Evolutionary conservation across 2,329 filamentous ascomycete genomes (phyloP).

Genomic region (Penicillium crustosum): DNA sequence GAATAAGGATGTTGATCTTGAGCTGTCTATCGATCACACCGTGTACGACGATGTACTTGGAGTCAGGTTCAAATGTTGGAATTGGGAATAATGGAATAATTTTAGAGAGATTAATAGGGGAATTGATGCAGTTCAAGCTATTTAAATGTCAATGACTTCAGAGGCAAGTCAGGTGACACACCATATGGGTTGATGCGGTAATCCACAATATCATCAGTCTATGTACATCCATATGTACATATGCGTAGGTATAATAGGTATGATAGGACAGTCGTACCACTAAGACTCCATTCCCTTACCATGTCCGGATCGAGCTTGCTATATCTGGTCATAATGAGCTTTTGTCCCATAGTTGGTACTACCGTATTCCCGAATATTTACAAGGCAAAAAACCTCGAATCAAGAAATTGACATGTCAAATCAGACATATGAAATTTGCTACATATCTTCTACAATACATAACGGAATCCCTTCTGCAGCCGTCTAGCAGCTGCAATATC

Average conservation of each 20-base stretch:
- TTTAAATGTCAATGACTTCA: slow-evolving; percentile 8
- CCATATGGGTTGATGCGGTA: not conserved
- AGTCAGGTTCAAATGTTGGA: not conserved
- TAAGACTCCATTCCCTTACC: not conserved
- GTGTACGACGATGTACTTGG: not conserved
- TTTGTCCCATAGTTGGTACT: no score
- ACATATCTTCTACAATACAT: slow-evolving; percentile 40
- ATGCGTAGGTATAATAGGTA: not conserved
- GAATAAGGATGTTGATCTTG: not conserved
- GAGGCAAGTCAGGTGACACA: slow-evolving; percentile 1
- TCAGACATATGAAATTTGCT: not conserved
- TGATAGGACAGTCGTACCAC: not conserved
- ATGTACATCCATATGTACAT: no score
- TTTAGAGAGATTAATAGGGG: not conserved
- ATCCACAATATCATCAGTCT: not conserved
- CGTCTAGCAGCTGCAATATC: slow-evolving; percentile 50
- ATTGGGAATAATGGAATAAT: not conserved
- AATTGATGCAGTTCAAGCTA: not conserved
- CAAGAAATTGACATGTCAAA: not conserved
- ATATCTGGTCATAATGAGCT: no score
- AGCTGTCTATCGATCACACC: not conserved
- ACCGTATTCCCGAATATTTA: no score
- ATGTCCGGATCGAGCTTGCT: not conserved
- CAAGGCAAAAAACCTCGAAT: not conserved
- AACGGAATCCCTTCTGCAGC: slow-evolving; percentile 58